These are phyloP conservation scores for Heracleum sosnowskyi DNA, from an alignment of 129 eudicot genomes.

Conservation along the genomic window DNA sequence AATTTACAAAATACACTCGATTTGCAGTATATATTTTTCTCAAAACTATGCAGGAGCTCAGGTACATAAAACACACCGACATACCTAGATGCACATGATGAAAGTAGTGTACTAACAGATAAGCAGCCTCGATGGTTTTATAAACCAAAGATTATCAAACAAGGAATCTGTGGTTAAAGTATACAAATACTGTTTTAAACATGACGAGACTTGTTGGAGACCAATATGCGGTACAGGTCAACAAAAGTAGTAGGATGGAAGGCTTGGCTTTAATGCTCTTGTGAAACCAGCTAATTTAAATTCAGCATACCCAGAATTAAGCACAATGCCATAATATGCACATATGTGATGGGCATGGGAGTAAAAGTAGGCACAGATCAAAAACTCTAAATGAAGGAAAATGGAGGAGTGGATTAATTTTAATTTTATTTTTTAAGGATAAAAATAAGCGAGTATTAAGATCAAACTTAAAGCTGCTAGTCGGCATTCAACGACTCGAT, in stretches of 20 bases:
- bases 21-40: neutral
- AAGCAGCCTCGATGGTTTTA: neutral
- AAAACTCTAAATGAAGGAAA: neutral
- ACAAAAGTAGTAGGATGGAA: neutral
- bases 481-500: constrained; percentile 86
- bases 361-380: neutral
- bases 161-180: neutral
- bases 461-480: constrained; percentile 60
- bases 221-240: neutral
- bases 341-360: neutral
- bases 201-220: neutral
- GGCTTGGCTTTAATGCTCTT: neutral
- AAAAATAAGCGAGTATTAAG: neutral
- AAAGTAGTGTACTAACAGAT: neutral
- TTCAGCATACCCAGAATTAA: neutral
- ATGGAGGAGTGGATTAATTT: neutral
- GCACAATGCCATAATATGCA: neutral
- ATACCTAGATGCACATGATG: neutral
- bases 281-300: neutral
- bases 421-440: neutral
- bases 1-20: neutral
- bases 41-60: neutral
- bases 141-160: neutral
- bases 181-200: neutral
- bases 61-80: neutral